phyloP scores from a whole-genome alignment of 352 stramenopile genomes.

The Phytophthora sp. region DNA sequence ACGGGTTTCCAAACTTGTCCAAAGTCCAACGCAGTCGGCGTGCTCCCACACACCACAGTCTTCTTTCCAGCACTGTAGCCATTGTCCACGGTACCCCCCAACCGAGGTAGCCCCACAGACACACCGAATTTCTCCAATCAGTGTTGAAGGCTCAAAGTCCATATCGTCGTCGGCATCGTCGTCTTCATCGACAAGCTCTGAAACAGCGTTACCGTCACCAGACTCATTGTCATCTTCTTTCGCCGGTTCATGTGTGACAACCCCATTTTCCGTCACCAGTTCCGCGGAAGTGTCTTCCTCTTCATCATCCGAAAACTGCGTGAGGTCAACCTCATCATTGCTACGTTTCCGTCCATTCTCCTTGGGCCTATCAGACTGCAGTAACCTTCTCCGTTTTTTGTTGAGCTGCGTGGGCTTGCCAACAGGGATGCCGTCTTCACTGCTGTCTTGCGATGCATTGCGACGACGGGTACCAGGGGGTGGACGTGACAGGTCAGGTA shows the following conservation, averaged over 20 bases:
- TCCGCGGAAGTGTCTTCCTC: constrained; percentile 3
- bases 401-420: constrained; percentile 2
- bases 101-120: constrained; percentile 55
- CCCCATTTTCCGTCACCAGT: neutral
- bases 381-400: constrained; percentile 37
- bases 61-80: constrained; percentile 72
- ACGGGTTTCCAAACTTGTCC: constrained; percentile 32
- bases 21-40: constrained; percentile 68
- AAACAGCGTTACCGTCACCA: neutral
- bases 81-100: constrained; percentile 60
- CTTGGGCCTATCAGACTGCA: neutral
- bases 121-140: constrained; percentile 65
- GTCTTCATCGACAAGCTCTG: constrained; percentile 24
- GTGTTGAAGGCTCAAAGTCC: constrained; percentile 24
- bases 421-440: constrained; percentile 1
- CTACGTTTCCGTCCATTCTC: constrained; percentile 18
- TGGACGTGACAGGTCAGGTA: constrained; percentile 45
- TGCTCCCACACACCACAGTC: constrained; percentile 76
- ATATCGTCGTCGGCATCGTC: constrained; percentile 22
- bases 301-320: constrained; percentile 26
- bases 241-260: neutral
- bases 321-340: constrained; percentile 29
- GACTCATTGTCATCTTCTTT: neutral
- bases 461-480: constrained; percentile 11
- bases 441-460: constrained; percentile 1